Percentiles rank a stretch among this genome's conserved stretches.
These are phyloP conservation scores for Penicillium verhagenii DNA, from an alignment of 495 filamentous ascomycete genomes.

Conservation along the genomic window DNA sequence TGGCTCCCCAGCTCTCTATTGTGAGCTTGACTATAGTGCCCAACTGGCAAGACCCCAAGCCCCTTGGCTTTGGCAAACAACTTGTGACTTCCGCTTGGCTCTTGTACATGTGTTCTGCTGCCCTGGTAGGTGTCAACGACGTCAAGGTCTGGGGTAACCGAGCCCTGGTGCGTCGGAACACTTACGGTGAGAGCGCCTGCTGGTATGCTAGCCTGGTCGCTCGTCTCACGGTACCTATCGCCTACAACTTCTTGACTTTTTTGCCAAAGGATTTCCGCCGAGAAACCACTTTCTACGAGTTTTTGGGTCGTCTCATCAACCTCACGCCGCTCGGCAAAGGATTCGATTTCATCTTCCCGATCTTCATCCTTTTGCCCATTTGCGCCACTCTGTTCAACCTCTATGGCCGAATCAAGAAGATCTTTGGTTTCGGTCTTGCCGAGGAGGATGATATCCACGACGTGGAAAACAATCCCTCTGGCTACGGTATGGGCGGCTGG, in stretches of 20 bases:
- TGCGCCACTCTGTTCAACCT: conserved; percentile 80
- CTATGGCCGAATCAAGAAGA: conserved; percentile 74
- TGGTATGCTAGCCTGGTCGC: conserved; percentile 94
- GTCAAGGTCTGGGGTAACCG: conserved; percentile 95
- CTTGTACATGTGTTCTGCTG: conserved; percentile 85
- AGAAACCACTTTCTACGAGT: conserved; percentile 77
- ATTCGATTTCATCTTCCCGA: conserved; percentile 85
- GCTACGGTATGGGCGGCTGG: conserved; percentile 81
- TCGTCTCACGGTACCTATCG: conserved; percentile 82
- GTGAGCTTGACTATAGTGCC: conserved; percentile 85
- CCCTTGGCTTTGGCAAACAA: conserved; percentile 81
- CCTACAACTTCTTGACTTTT: conserved; percentile 95
- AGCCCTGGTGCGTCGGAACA: conserved; percentile 85
- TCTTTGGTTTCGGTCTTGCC: conserved; percentile 76
- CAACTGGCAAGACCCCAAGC: conserved; percentile 63
- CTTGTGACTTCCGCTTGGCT: conserved; percentile 84
- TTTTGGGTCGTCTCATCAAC: conserved; percentile 81
- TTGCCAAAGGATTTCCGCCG: conserved; percentile 64
- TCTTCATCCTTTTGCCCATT: conserved; percentile 81
- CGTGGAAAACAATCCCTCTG: conserved; percentile 58
- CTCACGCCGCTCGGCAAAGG: conserved; percentile 79
- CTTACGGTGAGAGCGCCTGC: conserved; percentile 85
- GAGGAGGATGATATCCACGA: conserved; percentile 66
- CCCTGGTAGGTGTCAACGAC: conserved; percentile 79
- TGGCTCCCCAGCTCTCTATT: conserved; percentile 72